Evolutionary conservation across 2,329 filamentous ascomycete genomes (phyloP), one percentile per base, ranked within the genome.

Genomic region (Eurotiales sp.): DNA sequence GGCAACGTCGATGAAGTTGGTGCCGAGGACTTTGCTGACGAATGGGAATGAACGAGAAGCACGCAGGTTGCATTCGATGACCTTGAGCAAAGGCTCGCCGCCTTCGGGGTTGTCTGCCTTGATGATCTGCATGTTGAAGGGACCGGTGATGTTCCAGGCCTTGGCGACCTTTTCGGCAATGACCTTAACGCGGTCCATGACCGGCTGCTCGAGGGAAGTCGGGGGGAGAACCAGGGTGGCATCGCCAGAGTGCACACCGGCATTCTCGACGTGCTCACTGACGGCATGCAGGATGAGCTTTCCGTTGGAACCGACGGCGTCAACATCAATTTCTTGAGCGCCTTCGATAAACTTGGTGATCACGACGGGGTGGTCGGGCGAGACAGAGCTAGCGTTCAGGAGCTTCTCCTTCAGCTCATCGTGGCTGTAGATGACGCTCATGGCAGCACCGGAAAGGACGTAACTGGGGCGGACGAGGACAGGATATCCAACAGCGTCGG

Each of bases 61-160:
- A 70, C 92, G 92, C 56, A 97, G 84, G 73, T 97, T 97, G 78
- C 92, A 97, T 75, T 97, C 92, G 57, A 97, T 97, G 64, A 97
- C 92, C 80, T 96, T 96, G 59, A 97, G 82, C 23, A 82, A 78
- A 29, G 88, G 83, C 65, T 86, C 81, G 51, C 85, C 86, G 52
- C 87, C 87, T 53, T 88, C 84, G 27, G 86, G 83, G 64, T 87
- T 78, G 11, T 88, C 80, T 30, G 88, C 90, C 77, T 95, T 95
- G 81, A 99, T 97, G 73, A 99, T 95, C 70, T 99, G 93, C 92
- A 99, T 97, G 81, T 99, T 99, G 84, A 97, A 99, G 53, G 93
- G 93, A 50, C 93, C 93, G 17, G 90, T 97, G 71, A 97, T 97
- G 66, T 82, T 90, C 90, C 92, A 96, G 43, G 93, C 93, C 74